These are phyloP conservation scores for Salix viminalis DNA, from an alignment of 345 rosid genomes.

Conservation along the genomic window DNA sequence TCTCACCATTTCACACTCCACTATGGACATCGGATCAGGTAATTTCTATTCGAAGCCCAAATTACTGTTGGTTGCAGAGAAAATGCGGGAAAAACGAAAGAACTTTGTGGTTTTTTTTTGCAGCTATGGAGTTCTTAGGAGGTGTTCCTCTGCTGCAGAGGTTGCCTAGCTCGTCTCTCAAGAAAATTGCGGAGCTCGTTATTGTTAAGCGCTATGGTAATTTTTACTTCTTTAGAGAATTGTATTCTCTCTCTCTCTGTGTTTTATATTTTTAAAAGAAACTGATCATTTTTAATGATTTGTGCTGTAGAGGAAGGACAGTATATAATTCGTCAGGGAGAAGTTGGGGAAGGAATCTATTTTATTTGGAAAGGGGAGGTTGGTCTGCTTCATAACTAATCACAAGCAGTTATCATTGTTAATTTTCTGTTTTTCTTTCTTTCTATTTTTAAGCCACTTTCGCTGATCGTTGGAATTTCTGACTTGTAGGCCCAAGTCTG, in stretches of 20 bases:
- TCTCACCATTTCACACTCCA: background rate
- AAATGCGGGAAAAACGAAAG: background rate
- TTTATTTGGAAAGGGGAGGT: slow-evolving; percentile 93
- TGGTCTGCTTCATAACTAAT: slow-evolving; percentile 14
- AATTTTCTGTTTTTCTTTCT: background rate
- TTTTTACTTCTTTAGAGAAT: background rate
- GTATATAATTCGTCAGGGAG: slow-evolving; percentile 63
- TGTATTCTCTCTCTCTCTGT: background rate
- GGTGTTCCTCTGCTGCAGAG: slow-evolving; percentile 70
- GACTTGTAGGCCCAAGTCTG: slow-evolving; percentile 69
- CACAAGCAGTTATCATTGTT: background rate
- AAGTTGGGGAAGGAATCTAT: slow-evolving; percentile 72
- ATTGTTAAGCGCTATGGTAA: slow-evolving; percentile 53
- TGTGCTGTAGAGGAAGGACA: slow-evolving; percentile 62
- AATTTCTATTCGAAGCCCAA: background rate
- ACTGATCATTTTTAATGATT: slow-evolving; percentile 1
- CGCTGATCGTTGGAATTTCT: background rate
- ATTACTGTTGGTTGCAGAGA: background rate
- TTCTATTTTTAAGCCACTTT: background rate
- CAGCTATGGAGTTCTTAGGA: slow-evolving; percentile 71
- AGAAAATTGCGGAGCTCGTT: slow-evolving; percentile 53
- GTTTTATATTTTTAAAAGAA: background rate
- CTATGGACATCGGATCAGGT: slow-evolving; percentile 47
- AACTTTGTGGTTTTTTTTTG: slow-evolving; percentile 5
- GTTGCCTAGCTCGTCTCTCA: slow-evolving; percentile 61